A percentile compares a stretch with the other conserved stretches of the same genome.
These are phyloP conservation scores for Penicillium occitanis DNA, from an alignment of 2,329 filamentous ascomycete genomes.

Conservation along the genomic window DNA sequence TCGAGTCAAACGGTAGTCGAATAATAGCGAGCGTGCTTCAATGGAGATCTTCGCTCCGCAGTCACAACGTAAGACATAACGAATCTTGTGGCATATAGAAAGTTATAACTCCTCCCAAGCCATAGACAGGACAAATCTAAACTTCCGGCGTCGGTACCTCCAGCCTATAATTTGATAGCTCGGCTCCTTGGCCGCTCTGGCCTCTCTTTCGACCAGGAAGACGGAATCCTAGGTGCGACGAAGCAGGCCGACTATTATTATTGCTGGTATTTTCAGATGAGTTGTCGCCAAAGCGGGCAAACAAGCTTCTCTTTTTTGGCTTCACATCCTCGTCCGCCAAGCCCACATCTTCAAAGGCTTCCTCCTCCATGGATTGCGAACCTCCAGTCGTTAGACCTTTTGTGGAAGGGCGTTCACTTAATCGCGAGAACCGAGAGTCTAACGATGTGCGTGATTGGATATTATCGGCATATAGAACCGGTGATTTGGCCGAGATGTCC, in stretches of 20 bases:
- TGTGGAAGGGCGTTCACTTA: constrained; percentile 62
- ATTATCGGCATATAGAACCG: constrained; percentile 61
- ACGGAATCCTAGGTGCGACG: constrained; percentile 60
- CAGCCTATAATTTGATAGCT: constrained; percentile 64
- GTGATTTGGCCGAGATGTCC: constrained; percentile 89
- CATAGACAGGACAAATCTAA: constrained; percentile 2
- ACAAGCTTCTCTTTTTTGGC: constrained; percentile 75
- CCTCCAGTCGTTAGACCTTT: constrained; percentile 59
- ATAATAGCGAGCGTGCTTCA: neutral
- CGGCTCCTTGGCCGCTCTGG: constrained; percentile 67
- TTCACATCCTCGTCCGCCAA: constrained; percentile 69
- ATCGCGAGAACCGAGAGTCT: constrained; percentile 68
- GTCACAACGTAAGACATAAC: constrained; percentile 6
- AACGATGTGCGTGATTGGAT: constrained; percentile 71
- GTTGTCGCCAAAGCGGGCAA: constrained; percentile 70
- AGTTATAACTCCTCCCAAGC: neutral
- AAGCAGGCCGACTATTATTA: constrained; percentile 45
- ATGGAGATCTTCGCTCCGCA: neutral
- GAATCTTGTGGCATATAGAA: neutral
- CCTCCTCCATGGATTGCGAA: constrained; percentile 68
- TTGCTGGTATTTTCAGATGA: constrained; percentile 17
- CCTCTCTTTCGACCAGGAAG: constrained; percentile 70
- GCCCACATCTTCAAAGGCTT: constrained; percentile 87
- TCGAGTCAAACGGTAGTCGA: neutral
- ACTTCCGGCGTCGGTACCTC: constrained; percentile 23